A percentile compares a stretch with the other conserved stretches of the same genome.
These are phyloP conservation scores for Boletales sp. DNA, from an alignment of 768 basidiomycete genomes.

Conservation along the genomic window DNA sequence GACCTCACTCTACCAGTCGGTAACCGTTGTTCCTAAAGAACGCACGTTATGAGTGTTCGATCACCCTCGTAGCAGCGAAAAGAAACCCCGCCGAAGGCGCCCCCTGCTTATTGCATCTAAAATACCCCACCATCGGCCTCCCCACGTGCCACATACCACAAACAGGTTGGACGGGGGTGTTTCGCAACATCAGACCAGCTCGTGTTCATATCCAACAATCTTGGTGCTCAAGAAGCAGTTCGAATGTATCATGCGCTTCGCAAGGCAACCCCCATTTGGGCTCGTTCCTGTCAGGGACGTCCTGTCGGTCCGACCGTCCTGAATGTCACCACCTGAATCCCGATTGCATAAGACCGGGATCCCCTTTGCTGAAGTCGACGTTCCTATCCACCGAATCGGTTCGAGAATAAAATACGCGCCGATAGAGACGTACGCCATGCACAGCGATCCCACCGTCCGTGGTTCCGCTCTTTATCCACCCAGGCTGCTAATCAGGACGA, in stretches of 20 bases:
- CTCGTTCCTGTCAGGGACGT: constrained; percentile 43
- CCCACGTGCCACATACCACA: constrained; percentile 4
- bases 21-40: constrained; percentile 55
- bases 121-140: neutral
- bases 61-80: constrained; percentile 70
- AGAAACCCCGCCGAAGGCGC: constrained; percentile 58
- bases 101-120: constrained; percentile 53
- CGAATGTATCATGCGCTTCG: constrained; percentile 56
- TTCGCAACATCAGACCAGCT: constrained; percentile 64
- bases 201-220: constrained; percentile 69
- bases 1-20: constrained; percentile 79
- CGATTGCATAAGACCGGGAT: constrained; percentile 60
- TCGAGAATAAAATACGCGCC: constrained; percentile 42
- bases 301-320: neutral
- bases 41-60: constrained; percentile 50
- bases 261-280: constrained; percentile 50
- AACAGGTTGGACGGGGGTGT: constrained; percentile 59
- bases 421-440: constrained; percentile 41
- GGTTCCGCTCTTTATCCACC: constrained; percentile 72
- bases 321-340: constrained; percentile 42
- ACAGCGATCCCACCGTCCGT: constrained; percentile 67
- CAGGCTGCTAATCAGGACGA: constrained; percentile 44
- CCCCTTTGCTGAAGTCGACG: constrained; percentile 39
- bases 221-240: constrained; percentile 58
- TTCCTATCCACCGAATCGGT: neutral